Evolutionary conservation across 2,329 filamentous ascomycete species (phyloP), one percentile per base, ranked within the genome.

Genomic region (Fonsecaea monophora): DNA sequence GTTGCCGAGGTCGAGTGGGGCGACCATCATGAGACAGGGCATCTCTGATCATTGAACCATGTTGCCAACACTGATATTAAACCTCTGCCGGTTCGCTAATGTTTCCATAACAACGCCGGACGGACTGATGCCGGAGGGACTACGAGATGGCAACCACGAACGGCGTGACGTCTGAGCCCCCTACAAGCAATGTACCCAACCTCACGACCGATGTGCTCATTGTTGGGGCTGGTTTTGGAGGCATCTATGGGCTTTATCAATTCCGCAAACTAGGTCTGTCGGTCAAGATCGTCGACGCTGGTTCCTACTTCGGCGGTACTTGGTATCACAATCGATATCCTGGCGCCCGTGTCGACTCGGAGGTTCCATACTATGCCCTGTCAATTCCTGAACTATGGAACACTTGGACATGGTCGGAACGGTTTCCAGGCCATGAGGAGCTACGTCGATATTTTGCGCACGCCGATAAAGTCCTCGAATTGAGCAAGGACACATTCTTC

Each of bases 251-350:
- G 25, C 61, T 78, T 4, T 70, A 78, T 64, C 68, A 74, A 38
- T 68, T 78, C 34, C 73, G 76, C 3, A 68, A 77, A 67, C 69
- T 75, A 6, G 76, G 77, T n/a, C 68, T 77, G 40, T 73, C 73
- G 1, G 71, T 73, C 60, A 76, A 77, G 53, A 74, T 77, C 62
- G 74, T 78, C 61, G 78, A 80, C 61, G 72, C 76, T 2, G 78
- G 76, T 3, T 70, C 66, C 10, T 73, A 75, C 42, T 75, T 78
- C 60, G 78, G 78, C 38, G 70, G 71, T 15, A 66, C 70, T 0
- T 88, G 86, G 86, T 75, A 81, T 50, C 86, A 81, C 82, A 91
- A 91, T 77, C 93, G 96, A 79, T 97, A 97, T 80, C 85, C 84
- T 0, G 85, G 85, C 0, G 82, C 84, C 1, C 75, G 79, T 0